Percentiles rank a stretch among this genome's conserved stretches.
Evolutionary conservation across 192 early-diverging fungal species (phyloP).

Genomic region (Entomortierella chlamydospora): DNA sequence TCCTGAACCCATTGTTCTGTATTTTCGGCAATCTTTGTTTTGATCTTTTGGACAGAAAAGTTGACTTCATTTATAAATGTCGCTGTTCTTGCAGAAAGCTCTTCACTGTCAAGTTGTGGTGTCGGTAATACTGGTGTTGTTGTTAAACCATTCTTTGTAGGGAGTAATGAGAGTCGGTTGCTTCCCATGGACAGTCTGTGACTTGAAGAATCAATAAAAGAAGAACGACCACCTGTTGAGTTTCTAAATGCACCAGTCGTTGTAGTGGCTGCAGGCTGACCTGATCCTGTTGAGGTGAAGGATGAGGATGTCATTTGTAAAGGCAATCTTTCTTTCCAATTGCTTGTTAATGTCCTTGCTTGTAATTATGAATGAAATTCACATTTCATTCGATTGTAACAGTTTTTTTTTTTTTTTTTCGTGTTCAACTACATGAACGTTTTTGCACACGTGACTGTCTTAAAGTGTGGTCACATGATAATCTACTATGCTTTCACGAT

Average conservation of each 20-base stretch:
- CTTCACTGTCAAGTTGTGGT: conserved; percentile 41
- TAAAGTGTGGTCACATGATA: too few species aligned
- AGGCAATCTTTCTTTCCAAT: too few species aligned
- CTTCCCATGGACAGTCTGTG: conserved; percentile 16
- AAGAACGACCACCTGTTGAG: conserved; percentile 7
- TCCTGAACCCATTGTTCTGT: conserved; percentile 43
- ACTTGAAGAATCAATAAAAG: conserved; percentile 9
- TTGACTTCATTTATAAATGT: conserved; percentile 39
- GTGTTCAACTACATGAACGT: too few species aligned
- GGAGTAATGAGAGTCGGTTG: conserved; percentile 25
- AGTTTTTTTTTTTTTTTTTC: too few species aligned
- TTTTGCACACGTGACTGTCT: too few species aligned
- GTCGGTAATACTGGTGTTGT: conserved; percentile 5
- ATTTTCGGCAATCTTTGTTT: conserved; percentile 34
- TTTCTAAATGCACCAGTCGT: background rate
- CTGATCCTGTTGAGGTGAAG: background rate
- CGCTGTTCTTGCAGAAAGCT: conserved; percentile 19
- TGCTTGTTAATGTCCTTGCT: too few species aligned
- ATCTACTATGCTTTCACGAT: too few species aligned
- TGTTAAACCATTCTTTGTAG: conserved; percentile 3
- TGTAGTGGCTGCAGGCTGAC: background rate
- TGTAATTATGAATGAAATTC: too few species aligned
- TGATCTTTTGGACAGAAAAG: conserved; percentile 27
- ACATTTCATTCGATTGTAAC: too few species aligned
- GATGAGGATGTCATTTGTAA: background rate